phyloP scores from a whole-genome alignment of 2,329 filamentous ascomycete genomes.

The Hymenoscyphus linearis region DNA sequence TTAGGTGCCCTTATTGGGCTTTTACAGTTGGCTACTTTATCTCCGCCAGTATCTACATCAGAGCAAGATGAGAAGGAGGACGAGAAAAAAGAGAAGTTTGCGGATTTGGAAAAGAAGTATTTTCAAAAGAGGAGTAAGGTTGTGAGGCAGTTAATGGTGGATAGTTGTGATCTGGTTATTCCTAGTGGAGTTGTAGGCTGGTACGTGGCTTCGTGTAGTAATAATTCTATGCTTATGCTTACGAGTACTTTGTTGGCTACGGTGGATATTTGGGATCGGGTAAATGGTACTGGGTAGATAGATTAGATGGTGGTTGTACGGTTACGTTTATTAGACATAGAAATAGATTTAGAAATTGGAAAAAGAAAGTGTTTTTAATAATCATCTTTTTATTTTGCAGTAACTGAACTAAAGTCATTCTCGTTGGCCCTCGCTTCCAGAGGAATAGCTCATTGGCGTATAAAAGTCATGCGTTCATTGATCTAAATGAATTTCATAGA shows the following conservation, averaged over 20 bases:
- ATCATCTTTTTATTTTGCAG: no score
- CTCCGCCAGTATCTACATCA: not conserved
- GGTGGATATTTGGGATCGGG: slow-evolving; percentile 52
- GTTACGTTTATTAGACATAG: no score
- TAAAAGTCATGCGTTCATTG: no score
- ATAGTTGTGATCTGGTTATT: slow-evolving; percentile 56
- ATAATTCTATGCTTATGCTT: slow-evolving; percentile 54
- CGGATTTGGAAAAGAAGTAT: slow-evolving; percentile 14
- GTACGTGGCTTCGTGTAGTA: slow-evolving; percentile 45
- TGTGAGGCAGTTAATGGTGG: slow-evolving; percentile 46
- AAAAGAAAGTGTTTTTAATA: no score
- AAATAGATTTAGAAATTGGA: no score
- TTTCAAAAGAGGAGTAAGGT: slow-evolving; percentile 33
- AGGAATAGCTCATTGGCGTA: no score
- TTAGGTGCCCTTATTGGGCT: slow-evolving; percentile 37
- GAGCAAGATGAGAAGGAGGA: slow-evolving; percentile 12
- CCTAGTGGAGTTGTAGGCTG: slow-evolving; percentile 58
- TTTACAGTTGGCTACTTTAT: slow-evolving; percentile 11
- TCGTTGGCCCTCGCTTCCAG: no score
- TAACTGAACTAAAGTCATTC: no score
- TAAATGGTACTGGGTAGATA: not conserved
- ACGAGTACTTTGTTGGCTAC: slow-evolving; percentile 58
- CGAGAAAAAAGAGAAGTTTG: slow-evolving; percentile 19
- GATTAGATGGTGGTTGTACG: not conserved
- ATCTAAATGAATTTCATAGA: no score